Conservation (phyloP, 345 rosid genomes). For the Laguncularia racemosa region DNA sequence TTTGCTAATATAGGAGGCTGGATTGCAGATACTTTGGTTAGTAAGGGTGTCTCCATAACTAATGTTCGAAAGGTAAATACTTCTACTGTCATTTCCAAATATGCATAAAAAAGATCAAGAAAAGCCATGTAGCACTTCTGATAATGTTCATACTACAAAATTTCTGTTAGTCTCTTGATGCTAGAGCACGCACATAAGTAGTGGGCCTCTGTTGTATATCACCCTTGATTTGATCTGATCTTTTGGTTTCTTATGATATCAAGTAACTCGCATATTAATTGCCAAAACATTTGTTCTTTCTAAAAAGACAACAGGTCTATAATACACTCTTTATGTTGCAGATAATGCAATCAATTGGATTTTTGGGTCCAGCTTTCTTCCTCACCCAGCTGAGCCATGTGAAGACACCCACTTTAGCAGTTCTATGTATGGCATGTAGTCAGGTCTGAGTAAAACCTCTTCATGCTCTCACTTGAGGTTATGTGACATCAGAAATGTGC, state of each 20-base stretch:
- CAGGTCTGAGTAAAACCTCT: conserved; percentile 48
- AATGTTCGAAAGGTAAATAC: conserved; percentile 83
- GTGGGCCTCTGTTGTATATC: no score
- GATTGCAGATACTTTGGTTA: conserved; percentile 96
- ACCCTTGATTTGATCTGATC: no score
- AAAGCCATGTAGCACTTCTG: no score
- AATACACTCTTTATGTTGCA: conserved; percentile 27
- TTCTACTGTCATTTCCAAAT: background rate
- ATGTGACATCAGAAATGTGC: background rate
- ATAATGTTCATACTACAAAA: no score
- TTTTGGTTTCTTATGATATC: background rate
- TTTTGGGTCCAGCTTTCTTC: conserved; percentile 92
- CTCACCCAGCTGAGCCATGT: conserved; percentile 78
- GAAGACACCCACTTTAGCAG: conserved; percentile 90
- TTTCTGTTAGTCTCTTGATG: no score
- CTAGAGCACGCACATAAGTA: no score
- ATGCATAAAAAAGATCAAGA: no score
- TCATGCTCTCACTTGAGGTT: background rate
- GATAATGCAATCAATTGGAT: conserved; percentile 99
- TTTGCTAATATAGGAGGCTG: conserved; percentile 95
- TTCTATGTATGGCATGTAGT: conserved; percentile 97
- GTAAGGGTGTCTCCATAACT: conserved; percentile 88
- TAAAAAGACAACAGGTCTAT: conserved; percentile 7
- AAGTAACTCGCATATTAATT: background rate
- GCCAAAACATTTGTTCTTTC: background rate